These are phyloP conservation scores for Tuctoria greenei DNA, from an alignment of 176 grass and related monocot genomes.

Conservation along the genomic window DNA sequence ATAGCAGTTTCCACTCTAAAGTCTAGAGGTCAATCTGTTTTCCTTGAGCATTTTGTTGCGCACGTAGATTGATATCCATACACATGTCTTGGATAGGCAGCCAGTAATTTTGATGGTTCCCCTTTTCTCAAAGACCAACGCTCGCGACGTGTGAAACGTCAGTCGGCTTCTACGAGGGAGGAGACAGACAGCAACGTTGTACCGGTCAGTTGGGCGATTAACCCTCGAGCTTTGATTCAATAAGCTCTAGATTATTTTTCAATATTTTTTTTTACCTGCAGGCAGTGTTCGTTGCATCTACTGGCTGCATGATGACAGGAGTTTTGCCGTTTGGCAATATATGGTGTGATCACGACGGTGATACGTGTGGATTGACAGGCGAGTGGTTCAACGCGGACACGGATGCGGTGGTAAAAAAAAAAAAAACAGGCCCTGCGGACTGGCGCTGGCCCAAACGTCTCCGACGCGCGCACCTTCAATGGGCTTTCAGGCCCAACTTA, in stretches of 20 bases:
- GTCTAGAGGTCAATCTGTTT: background rate
- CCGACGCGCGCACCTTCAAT: slow-evolving; percentile 68
- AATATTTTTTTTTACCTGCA: background rate
- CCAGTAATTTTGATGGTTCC: slow-evolving; percentile 19
- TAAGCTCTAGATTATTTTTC: background rate
- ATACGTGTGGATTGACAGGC: slow-evolving; percentile 35
- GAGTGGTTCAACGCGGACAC: slow-evolving; percentile 73
- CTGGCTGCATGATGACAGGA: background rate
- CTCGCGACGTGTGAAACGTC: background rate
- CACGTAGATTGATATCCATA: slow-evolving; percentile 4
- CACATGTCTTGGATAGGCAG: slow-evolving; percentile 18
- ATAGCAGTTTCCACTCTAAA: background rate
- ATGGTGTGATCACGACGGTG: no score
- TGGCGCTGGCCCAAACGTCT: slow-evolving; percentile 59
- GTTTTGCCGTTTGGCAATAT: background rate
- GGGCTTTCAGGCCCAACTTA: slow-evolving; percentile 64
- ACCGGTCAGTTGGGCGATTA: background rate
- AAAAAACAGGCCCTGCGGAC: slow-evolving; percentile 63
- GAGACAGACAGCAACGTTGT: slow-evolving; percentile 28
- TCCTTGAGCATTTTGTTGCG: background rate
- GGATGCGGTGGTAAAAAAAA: slow-evolving; percentile 57
- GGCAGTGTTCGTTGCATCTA: slow-evolving; percentile 18
- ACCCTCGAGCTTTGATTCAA: background rate
- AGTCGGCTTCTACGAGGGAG: background rate
- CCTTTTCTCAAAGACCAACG: slow-evolving; percentile 37